Percentiles rank a stretch among this genome's conserved stretches.
Evolutionary conservation across 148 eudicot species (phyloP).

Genomic region (Suaeda aralocaspica): DNA sequence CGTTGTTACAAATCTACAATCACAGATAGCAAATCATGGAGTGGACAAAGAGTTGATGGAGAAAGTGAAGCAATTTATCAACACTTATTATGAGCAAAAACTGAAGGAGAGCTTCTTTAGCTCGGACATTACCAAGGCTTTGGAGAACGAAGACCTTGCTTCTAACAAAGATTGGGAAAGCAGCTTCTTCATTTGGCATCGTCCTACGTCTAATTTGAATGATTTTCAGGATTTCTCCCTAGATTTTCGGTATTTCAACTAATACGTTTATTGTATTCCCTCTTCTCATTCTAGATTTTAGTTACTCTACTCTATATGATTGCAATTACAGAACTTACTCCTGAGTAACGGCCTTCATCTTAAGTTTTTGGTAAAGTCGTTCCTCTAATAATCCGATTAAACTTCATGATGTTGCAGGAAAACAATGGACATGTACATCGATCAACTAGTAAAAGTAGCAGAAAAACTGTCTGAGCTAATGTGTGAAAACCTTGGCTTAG

Average conservation of each 20-base stretch:
- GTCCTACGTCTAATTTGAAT: slow-evolving; percentile 52
- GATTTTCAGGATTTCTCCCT: slow-evolving; percentile 43
- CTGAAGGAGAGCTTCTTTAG: slow-evolving; percentile 52
- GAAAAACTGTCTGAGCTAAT: slow-evolving; percentile 63
- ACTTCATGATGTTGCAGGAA: too few relatives aligned
- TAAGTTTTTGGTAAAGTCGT: too few relatives aligned
- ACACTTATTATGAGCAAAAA: slow-evolving; percentile 56
- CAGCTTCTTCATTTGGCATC: slow-evolving; percentile 65
- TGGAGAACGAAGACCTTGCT: slow-evolving; percentile 37
- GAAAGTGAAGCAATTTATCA: slow-evolving; percentile 52
- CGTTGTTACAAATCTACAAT: too few relatives aligned
- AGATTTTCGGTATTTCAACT: slow-evolving; percentile 45
- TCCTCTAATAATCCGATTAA: too few relatives aligned
- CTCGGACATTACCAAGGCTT: slow-evolving; percentile 44
- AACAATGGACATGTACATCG: slow-evolving; percentile 57
- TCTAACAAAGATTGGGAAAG: slow-evolving; percentile 65
- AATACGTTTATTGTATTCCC: too few relatives aligned
- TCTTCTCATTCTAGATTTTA: too few relatives aligned
- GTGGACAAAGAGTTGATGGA: slow-evolving; percentile 57
- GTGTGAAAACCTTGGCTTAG: slow-evolving; percentile 72
- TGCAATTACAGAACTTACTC: too few relatives aligned
- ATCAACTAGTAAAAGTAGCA: slow-evolving; percentile 53
- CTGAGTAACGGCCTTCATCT: too few relatives aligned
- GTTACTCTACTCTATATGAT: too few relatives aligned
- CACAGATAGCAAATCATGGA: slow-evolving; percentile 83